Evolutionary conservation across 2,329 filamentous ascomycete species (phyloP), one percentile per base, ranked within the genome.

Genomic region (Fusarium tuaranense): DNA sequence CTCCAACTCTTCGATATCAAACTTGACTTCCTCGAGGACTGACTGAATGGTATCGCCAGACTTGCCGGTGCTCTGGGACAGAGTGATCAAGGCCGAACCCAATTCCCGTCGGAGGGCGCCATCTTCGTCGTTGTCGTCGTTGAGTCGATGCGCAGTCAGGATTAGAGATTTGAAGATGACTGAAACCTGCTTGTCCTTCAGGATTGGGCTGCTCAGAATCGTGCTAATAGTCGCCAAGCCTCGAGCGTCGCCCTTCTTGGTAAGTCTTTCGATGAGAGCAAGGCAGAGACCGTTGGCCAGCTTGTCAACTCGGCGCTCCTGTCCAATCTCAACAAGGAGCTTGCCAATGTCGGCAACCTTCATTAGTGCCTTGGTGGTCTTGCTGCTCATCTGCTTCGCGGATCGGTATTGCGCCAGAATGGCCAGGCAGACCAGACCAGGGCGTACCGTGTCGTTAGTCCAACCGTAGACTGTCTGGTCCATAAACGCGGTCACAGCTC

Each of bases 401-500:
- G 91, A 91, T 80, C 94, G 92, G 82, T 95, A 92, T 80, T 97
- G 94, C 2, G 94, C 93, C 48, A 98, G 86, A 22, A 97, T 91
- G 5, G 94, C 92, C 63, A 98, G 84, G 79, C 94, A 97, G 14
- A 94, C 91, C 1, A 98, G 87, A 13, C 92, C 95, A 18, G 94
- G 90, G 20, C 91, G 88, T 2, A 92, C 83, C 1, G 94, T 97
- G 70, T 95, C 92, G 51, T 87, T 84, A 2, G 91, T 93, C 92
- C 95, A 97, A 10, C 93, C 94, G 32, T 88, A 85, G 10, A 93
- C 92, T 38, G 98, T 90, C 72, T 95, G 94, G 78, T 97, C 94
- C 95, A 98, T 97, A 79, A 99, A 88, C 2, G 92, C 92, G 64
- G 94, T 92, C n/a, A 98, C 87, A 3, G 95, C 90, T 67, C 90